Evolutionary conservation across 2,329 filamentous ascomycete species (phyloP), one percentile per base, ranked within the genome.

Genomic region (Penicillium sp.): DNA sequence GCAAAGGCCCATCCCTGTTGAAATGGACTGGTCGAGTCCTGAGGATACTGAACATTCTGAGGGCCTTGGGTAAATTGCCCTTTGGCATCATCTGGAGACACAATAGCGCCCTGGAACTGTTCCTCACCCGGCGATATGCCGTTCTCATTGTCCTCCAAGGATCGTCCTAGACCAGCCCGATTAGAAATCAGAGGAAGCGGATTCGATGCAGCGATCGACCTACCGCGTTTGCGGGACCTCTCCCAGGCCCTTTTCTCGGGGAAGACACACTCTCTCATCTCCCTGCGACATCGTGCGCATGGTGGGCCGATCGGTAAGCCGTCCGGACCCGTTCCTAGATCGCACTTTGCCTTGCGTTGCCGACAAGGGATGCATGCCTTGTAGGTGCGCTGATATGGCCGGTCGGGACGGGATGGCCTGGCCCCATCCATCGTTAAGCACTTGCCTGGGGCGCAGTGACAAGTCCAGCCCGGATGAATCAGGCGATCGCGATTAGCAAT

Each of bases 291-390:
- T 67, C 80, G 72, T 47, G 79, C 77, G 66, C 81, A 83, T 35
- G 80, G 74, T 44, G 74, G 74, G 11, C 73, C 73, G 55, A 72
- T 63, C 33, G 72, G 66, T 47, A 70, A 68, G 27, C 80, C 78
- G 58, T 75, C 76, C 56, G 77, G 63, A 4, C 75, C 76, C 11
- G 65, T 67, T 6, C 76, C 76, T 27, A 82, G 68, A 40, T 83
- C 80, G 62, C 81, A 83, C 70, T 81, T 82, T 52, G 81, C 79
- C 70, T 83, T 83, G 54, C 80, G 75, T 64, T 81, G 78, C 52
- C 81, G 80, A 65, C 81, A 83, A 58, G 80, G 78, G 58, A 82
- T 78, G 68, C 81, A 83, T 22, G 81, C 81, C 69, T 83, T 83
- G 77, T 83, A 83, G 39, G 81, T 80, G 60, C 81, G 80, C 69